Evolutionary conservation across 192 early-diverging fungal genomes (phyloP), one percentile per base, ranked within the genome.

Genomic region (Chytriomyces hyalinus): DNA sequence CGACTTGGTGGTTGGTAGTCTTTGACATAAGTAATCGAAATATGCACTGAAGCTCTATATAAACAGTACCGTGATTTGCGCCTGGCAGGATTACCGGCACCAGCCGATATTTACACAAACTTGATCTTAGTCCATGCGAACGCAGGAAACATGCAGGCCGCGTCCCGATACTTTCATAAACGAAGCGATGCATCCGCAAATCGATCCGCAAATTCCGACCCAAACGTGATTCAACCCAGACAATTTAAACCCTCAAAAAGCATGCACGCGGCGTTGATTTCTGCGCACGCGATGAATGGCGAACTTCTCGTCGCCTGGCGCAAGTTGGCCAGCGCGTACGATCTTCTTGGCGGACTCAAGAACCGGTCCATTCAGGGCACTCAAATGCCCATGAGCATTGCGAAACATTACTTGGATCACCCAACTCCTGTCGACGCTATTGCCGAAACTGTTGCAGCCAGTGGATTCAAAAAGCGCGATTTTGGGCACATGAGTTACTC

Each of bases 61-160:
- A 22, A 47, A 68, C 17, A 45, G 20, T 71, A 71, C 70, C 70
- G 70, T 22, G 70, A 71, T 44, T 24, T 71, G 10, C 70, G 70
- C 24, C 70, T 71, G 15, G 50, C 48, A 24, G 70, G 70, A n/a
- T 8, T 71, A n/a, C 20, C 51, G 20, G 70, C 57, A 8, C 9
- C 70, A 20, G 50, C 50, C 17, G 49, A 51, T 15, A 28, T 59
- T 28, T 71, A 71, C 70, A 59, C 70, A 9, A 3, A 13, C 10
- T 43, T 71, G 22, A 71, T 71, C 49, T 10, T 17, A 8, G 70
- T 59, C 43, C 70, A 71, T 51, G 48, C 24, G 10, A 10, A 9
- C 26, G 57, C 70, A 13, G 70, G 70, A 51, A 71, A 71, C 70
- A 17, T 71, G 50, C 50, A 48, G 20, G 43, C 17, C 10, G 70